phyloP scores from a whole-genome alignment of 176 grass and related monocot species.

The Calamus simplicifolius region DNA sequence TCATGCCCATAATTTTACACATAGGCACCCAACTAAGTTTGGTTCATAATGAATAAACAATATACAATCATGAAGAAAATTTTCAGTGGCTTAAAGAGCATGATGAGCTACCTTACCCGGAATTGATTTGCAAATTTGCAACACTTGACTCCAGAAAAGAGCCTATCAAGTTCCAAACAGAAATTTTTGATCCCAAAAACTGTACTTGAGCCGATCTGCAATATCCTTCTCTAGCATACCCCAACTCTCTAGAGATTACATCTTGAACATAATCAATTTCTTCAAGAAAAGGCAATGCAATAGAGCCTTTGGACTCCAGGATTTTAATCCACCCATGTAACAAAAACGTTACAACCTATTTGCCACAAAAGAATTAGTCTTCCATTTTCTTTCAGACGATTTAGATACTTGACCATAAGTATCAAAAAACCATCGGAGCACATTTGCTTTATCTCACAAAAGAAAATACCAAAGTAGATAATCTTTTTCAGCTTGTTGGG shows the following conservation, averaged over 20 bases:
- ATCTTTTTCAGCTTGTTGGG: too few relatives aligned
- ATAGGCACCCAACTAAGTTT: too few relatives aligned
- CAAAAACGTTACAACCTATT: neutral
- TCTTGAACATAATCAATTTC: neutral
- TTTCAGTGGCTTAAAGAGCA: too few relatives aligned
- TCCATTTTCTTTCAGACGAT: too few relatives aligned
- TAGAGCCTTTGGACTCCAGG: neutral
- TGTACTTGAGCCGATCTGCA: neutral
- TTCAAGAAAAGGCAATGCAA: neutral
- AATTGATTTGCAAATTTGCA: neutral
- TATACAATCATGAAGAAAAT: too few relatives aligned
- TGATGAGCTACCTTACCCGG: neutral
- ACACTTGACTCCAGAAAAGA: neutral
- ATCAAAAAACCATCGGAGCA: too few relatives aligned
- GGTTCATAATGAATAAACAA: too few relatives aligned
- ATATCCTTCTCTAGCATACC: neutral
- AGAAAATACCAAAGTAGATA: too few relatives aligned
- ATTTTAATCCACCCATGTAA: neutral
- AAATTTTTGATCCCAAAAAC: neutral
- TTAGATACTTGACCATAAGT: too few relatives aligned
- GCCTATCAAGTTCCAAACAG: neutral
- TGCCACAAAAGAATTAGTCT: too few relatives aligned
- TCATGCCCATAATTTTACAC: too few relatives aligned
- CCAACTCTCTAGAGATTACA: neutral
- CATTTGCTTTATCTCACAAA: too few relatives aligned